These are phyloP conservation scores for Potentilla sterilis DNA, from an alignment of 306 rosid genomes.

Conservation along the genomic window DNA sequence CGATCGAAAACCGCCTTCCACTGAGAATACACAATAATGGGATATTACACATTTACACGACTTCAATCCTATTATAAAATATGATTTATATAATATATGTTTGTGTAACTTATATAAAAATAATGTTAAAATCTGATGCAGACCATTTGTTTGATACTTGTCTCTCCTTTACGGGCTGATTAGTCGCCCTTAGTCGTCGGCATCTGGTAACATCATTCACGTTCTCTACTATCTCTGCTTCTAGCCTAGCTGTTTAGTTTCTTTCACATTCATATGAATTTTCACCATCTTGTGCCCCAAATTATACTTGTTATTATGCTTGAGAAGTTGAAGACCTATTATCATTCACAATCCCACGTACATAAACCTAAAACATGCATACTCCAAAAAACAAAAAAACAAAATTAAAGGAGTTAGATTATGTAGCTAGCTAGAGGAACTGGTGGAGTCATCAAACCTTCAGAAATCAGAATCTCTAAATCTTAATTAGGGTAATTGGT, in stretches of 20 bases:
- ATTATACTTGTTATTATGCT: too few species aligned
- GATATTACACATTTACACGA: neutral
- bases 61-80: neutral
- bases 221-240: slow-evolving; percentile 33
- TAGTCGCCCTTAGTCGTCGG: slow-evolving; percentile 49
- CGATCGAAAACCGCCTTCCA: neutral
- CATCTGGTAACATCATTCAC: slow-evolving; percentile 49
- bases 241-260: neutral
- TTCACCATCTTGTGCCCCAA: slow-evolving; percentile 3
- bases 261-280: slow-evolving; percentile 10
- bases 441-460: slow-evolving; percentile 31
- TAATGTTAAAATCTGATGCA: slow-evolving; percentile 19
- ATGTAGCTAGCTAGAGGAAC: slow-evolving; percentile 3
- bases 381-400: neutral
- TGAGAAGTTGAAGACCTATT: neutral
- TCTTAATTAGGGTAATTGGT: slow-evolving; percentile 44
- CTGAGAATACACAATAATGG: neutral
- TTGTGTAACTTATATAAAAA: neutral
- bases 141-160: slow-evolving; percentile 59
- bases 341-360: neutral
- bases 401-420: neutral
- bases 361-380: neutral
- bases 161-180: slow-evolving; percentile 48
- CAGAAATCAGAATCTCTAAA: slow-evolving; percentile 68
- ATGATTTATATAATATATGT: neutral